Evolutionary conservation across 768 basidiomycete species (phyloP).

Genomic region (Boletus vinaceobasis): DNA sequence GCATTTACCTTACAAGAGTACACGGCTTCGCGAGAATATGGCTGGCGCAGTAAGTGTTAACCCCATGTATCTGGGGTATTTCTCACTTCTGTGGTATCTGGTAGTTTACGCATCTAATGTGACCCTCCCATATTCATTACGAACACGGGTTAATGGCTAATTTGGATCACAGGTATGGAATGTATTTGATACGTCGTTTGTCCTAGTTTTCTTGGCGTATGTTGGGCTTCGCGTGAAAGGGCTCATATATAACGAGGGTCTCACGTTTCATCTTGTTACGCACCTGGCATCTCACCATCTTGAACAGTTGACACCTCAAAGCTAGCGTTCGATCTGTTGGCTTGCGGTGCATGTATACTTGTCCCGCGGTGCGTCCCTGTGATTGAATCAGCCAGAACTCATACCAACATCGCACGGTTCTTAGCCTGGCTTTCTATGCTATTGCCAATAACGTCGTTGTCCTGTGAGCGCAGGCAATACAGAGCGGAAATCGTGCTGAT

Average conservation of each 20-base stretch:
- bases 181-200: conserved; percentile 77
- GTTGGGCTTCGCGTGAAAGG: conserved; percentile 63
- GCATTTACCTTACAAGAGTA: conserved; percentile 88
- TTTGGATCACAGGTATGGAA: conserved; percentile 72
- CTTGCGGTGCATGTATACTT: conserved; percentile 82
- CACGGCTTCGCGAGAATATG: conserved; percentile 81
- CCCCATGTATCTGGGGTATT: not conserved
- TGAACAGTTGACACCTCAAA: conserved; percentile 43
- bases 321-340: conserved; percentile 77
- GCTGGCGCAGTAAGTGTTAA: conserved; percentile 75
- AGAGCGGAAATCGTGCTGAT: conserved; percentile 4
- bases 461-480: conserved; percentile 45
- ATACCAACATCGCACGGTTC: not conserved
- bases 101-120: conserved; percentile 84
- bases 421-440: conserved; percentile 73
- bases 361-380: conserved; percentile 61
- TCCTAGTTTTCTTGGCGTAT: conserved; percentile 67
- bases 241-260: conserved; percentile 51
- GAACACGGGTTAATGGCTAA: not conserved
- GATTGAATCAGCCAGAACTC: not conserved
- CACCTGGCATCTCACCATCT: not conserved
- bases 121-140: conserved; percentile 8
- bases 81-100: not conserved
- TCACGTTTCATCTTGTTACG: conserved; percentile 7
- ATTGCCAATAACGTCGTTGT: conserved; percentile 77